A percentile compares a stretch with the other conserved stretches of the same genome.
Conservation (phyloP, 441 rosid genomes). For the Francoa sonchifolia region DNA sequence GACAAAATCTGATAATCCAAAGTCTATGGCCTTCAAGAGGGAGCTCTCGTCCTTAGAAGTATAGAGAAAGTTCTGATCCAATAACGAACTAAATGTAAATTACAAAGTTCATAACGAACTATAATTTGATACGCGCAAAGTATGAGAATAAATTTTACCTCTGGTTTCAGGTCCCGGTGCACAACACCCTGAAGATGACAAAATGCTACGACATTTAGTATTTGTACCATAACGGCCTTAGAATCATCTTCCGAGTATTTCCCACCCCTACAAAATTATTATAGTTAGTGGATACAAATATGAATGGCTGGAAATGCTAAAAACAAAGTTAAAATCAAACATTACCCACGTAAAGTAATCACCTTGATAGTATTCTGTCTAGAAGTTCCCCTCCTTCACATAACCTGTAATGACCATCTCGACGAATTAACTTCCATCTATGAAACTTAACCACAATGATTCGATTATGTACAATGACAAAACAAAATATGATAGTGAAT, state of each 20-base stretch:
- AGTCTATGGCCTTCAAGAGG: conserved; percentile 75
- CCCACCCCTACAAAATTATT: conserved; percentile 56
- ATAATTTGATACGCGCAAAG: not conserved
- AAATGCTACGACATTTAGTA: conserved; percentile 74
- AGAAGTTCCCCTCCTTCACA: conserved; percentile 98
- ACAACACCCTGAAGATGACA: conserved; percentile 94
- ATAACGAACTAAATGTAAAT: conserved; percentile 20
- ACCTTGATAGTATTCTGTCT: conserved; percentile 93
- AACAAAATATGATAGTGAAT: no score
- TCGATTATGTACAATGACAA: no score
- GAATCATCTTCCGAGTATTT: conserved; percentile 94
- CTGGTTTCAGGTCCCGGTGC: conserved; percentile 96
- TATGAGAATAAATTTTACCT: conserved; percentile 34
- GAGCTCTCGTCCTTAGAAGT: conserved; percentile 72
- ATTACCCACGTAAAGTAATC: not conserved
- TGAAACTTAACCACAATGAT: no score
- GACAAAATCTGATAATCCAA: conserved; percentile 85
- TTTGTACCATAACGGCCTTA: conserved; percentile 70
- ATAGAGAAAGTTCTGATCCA: conserved; percentile 79
- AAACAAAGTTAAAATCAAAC: not conserved
- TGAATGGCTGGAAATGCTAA: conserved; percentile 3
- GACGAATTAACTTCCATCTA: no score
- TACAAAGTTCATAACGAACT: not conserved
- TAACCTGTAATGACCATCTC: conserved; percentile 55
- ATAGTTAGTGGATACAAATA: conserved; percentile 15